Evolutionary conservation across 768 basidiomycete genomes (phyloP).

Genomic region (Lentinula sp.): DNA sequence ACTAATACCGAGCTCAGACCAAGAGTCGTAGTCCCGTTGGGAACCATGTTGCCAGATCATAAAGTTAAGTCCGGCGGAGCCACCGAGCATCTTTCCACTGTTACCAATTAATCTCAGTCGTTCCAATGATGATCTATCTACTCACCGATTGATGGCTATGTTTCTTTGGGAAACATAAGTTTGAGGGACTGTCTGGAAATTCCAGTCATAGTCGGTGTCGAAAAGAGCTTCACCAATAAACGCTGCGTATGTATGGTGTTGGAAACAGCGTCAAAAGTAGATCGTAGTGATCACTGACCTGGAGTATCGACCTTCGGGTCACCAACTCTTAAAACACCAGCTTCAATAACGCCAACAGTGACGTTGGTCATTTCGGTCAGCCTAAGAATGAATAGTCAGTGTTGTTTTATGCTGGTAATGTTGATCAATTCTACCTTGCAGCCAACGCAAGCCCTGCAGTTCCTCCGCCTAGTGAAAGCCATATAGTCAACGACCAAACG

Average conservation of each 20-base stretch:
- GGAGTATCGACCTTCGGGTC: slow-evolving; percentile 17
- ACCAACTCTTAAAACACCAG: slow-evolving; percentile 11
- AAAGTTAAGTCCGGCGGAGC: slow-evolving; percentile 16
- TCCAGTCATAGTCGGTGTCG: slow-evolving; percentile 15
- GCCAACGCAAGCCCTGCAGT: slow-evolving; percentile 15
- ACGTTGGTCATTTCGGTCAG: slow-evolving; percentile 3
- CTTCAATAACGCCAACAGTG: slow-evolving; percentile 18
- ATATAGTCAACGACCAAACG: neutral
- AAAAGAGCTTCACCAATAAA: slow-evolving; percentile 7
- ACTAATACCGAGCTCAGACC: slow-evolving; percentile 11
- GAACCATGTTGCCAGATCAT: slow-evolving; percentile 14
- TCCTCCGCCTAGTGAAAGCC: slow-evolving; percentile 6
- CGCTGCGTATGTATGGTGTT: neutral
- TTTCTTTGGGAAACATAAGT: slow-evolving; percentile 1
- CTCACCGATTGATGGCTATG: neutral
- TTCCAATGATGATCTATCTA: neutral
- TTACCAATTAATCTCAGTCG: neutral
- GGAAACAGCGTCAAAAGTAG: neutral
- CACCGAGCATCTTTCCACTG: slow-evolving; percentile 18
- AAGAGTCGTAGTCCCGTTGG: slow-evolving; percentile 15
- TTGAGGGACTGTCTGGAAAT: slow-evolving; percentile 11
- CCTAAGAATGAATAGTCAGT: neutral
- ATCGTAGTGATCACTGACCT: neutral
- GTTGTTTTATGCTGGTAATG: too few species aligned
- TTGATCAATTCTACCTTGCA: neutral